Conservation (phyloP, 2,329 filamentous ascomycete species). For the Ilyonectria robusta region DNA sequence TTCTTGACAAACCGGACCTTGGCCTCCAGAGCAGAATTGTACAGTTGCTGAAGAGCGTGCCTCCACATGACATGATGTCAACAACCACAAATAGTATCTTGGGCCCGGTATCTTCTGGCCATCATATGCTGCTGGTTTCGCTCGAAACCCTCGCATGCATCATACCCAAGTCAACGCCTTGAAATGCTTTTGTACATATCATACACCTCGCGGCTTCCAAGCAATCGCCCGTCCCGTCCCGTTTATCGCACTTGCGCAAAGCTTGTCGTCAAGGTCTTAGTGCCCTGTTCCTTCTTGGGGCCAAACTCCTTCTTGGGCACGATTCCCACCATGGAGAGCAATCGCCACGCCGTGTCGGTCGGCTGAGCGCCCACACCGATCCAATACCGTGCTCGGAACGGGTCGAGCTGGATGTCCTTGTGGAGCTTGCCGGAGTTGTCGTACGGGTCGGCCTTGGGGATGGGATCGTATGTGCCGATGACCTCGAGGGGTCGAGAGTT, state of each 20-base stretch:
- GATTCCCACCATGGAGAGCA: slow-evolving; percentile 81
- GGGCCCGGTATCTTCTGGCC: slow-evolving; percentile 10
- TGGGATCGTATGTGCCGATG: slow-evolving; percentile 82
- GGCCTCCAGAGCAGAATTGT: slow-evolving; percentile 31
- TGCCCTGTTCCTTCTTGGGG: slow-evolving; percentile 44
- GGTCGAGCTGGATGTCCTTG: slow-evolving; percentile 94
- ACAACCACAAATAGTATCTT: neutral
- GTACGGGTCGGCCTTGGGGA: slow-evolving; percentile 73
- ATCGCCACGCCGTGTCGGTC: slow-evolving; percentile 88
- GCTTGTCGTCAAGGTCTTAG: slow-evolving; percentile 45
- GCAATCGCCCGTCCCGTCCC: neutral
- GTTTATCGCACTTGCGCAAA: slow-evolving; percentile 50
- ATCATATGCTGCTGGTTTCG: slow-evolving; percentile 21
- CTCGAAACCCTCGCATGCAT: slow-evolving; percentile 20
- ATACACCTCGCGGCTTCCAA: slow-evolving; percentile 37
- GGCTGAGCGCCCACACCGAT: slow-evolving; percentile 97
- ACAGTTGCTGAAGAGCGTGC: slow-evolving; percentile 23
- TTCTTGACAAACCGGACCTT: neutral
- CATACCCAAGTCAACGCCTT: slow-evolving; percentile 46
- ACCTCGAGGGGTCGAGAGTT: slow-evolving; percentile 94
- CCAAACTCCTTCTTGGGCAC: slow-evolving; percentile 57
- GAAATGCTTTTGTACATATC: slow-evolving; percentile 48
- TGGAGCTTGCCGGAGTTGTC: slow-evolving; percentile 77
- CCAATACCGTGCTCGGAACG: slow-evolving; percentile 90
- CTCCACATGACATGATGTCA: slow-evolving; percentile 1